Base-by-base conservation (phyloP, 2,329 filamentous ascomycete species). In the Monilinia aucupariae region DNA sequence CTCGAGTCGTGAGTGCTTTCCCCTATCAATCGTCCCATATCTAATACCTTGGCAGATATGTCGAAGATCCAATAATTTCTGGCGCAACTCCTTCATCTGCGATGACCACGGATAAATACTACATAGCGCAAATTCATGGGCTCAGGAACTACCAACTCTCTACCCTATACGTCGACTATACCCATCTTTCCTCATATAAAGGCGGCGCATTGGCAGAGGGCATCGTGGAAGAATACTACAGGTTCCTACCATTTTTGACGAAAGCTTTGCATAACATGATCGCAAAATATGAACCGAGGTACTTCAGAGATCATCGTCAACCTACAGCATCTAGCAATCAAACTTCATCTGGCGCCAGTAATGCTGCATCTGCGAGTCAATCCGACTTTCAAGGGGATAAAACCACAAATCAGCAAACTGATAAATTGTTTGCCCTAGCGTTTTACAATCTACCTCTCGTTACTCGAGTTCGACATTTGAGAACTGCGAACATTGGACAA, bases 291-390 rank as follows among this genome's bases (percentile, higher is more conserved):
- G 93, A 97, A 75, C 91, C 94, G 6, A 84, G 89, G 73, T 99
- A 97, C 78, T 97, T 96, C 78, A 85, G 90, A 70, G 89, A 96
- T 72, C 93, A 97, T 79, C 86, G 91, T 59, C 92, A 96, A 75
- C 88, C 91, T 7, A 89, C 88, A 2, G 85, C 88, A 53, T 89
- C 88, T 20, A 89, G 88, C 65, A 87, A 85, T 61, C 81, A 87
- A 67, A 85, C 89, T 1, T 87, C 87, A 6, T 88, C 90, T 0
- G 87, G 82, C 30, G 80, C 80, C 34, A 88, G 85, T 71, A 84
- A 85, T 64, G 78, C 82, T 43, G 85, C 85, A 61, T 84, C 84
- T 9, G 81, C 79, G 43, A 86, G 80, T 71, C 84, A 87, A 71
- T 82, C 83, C 20, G 88, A 90, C 62, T 73, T 68, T 20, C 82